Base-by-base conservation (phyloP, 164 flowering plant species). In the Saururus chinensis region DNA sequence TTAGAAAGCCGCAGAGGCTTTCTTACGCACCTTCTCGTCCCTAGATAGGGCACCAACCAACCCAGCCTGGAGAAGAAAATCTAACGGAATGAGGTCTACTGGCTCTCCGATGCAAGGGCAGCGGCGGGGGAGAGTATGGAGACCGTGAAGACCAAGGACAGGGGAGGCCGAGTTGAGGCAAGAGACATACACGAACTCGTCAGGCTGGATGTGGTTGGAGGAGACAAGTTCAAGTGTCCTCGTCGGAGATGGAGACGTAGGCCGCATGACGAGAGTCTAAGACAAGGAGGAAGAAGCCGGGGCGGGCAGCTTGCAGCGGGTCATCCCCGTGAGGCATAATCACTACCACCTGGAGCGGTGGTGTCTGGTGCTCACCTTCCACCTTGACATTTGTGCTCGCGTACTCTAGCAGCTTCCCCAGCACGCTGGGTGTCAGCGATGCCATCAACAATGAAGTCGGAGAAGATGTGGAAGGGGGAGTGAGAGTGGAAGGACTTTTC, bases 371-470 rank as follows among this genome's bases (percentile, higher is more conserved):
- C 73, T 80, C 77, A 5, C 82, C 81, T 20, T 76, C 69, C 14
- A 78, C 84, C 61, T 73, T 86, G 21, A 68, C 69, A 51, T 69
- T 74, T 69, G 80, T 72, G 54, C 70, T 77, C 9, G 72, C 75
- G 63, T 78, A 67, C 35, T 73, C 68, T 4, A 86, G 60, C 1
- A 87, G 85, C 75, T 83, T 84, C 26, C 67, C 62, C 1, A 87
- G 68, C 13, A 77, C 73, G 6, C 90, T 88, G 5, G 85, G 93
- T 0, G 75, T 76, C 7, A 84, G 74, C 21, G 80, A 67, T 59
- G 86, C 88, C 93, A 86, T 84, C 87, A 41, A 83, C 76, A 64
- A 85, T 89, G 64, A 82, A 79, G 59, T 78, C 83, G 89, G 71
- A 24, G 19, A 80, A 79, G 1, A 76, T 66, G 12, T 71, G 26